These are phyloP conservation scores for Tricladium varicosporioides DNA, from an alignment of 2,329 filamentous ascomycete genomes.

Conservation along the genomic window DNA sequence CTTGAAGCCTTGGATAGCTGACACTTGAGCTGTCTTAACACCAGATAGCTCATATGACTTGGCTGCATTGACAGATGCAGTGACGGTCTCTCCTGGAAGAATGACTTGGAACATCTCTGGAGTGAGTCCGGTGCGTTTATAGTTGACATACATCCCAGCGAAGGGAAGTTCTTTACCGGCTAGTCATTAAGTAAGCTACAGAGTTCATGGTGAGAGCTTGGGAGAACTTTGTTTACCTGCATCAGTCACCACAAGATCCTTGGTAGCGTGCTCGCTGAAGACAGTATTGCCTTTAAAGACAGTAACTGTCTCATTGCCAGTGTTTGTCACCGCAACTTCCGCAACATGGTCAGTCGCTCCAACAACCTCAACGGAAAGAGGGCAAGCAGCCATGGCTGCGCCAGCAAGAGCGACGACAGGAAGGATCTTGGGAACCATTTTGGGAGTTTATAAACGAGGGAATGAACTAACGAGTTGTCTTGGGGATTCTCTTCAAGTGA, in stretches of 20 bases:
- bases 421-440: constrained; percentile 25
- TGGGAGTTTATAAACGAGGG: no score
- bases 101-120: constrained; percentile 22
- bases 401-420: constrained; percentile 22
- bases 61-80: constrained; percentile 22
- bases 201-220: neutral
- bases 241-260: constrained; percentile 20
- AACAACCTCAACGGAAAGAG: constrained; percentile 24
- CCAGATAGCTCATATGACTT: constrained; percentile 25
- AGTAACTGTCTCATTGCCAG: constrained; percentile 20
- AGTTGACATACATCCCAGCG: constrained; percentile 25
- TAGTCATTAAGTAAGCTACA: neutral
- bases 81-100: constrained; percentile 22
- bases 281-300: constrained; percentile 30
- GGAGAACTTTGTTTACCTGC: constrained; percentile 13
- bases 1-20: constrained; percentile 27
- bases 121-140: constrained; percentile 18
- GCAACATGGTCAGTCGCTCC: constrained; percentile 20
- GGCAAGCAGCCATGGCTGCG: constrained; percentile 23
- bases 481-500: neutral
- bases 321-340: constrained; percentile 25
- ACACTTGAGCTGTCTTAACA: constrained; percentile 16
- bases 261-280: constrained; percentile 21
- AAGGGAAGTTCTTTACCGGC: constrained; percentile 22
- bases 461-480: constrained; percentile 4